Base-by-base conservation (phyloP, 768 basidiomycete genomes). In the Kwoniella mangroviensis region DNA sequence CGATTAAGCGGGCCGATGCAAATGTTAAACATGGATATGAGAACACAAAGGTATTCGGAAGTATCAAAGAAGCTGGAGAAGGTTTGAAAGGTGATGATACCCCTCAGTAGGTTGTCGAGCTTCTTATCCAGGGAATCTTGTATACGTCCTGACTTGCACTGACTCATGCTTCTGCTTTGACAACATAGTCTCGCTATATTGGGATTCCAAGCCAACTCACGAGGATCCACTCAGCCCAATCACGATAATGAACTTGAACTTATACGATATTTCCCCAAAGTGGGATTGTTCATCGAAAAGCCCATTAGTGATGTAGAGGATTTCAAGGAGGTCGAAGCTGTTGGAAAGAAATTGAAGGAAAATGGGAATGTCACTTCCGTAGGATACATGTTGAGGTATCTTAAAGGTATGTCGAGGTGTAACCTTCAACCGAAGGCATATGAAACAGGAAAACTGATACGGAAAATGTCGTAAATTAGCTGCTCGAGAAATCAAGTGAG, bases 401-500 rank as follows among this genome's bases (percentile, higher is more conserved):
- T 94, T 76, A 90, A 90, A 81, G 93, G 90, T 75, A 58, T 41
- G 40, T 60, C 22, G 6, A 28, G 55, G 67, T 70, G 11, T n/a
- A 17, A 4, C 21, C 2, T 15, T 19, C 6, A 24, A 22, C 11
- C 13, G 11, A 28, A 42, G 51, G 26, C 43, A 19, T 51, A 45
- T 43, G 24, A 42, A 40, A n/a, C n/a, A 24, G 42, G n/a, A 59
- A 28, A 54, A 52, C 63, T 64, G 63, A 55, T 53, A 41, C 17
- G 15, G 54, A 22, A 55, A 28, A n/a, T 43, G 34, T 34, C 34
- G 34, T 34, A 34, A 34, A 11, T 15, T 45, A 84, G 94, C 91
- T n/a, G 92, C 94, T 26, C 92, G 94, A 84, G 90, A 89, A 87
- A 96, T 98, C 91, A 95, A 95, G 85, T 87, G 90, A 49, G 68